Conservation (phyloP, 2,329 filamentous ascomycete genomes). For the Pyricularia grisea region DNA sequence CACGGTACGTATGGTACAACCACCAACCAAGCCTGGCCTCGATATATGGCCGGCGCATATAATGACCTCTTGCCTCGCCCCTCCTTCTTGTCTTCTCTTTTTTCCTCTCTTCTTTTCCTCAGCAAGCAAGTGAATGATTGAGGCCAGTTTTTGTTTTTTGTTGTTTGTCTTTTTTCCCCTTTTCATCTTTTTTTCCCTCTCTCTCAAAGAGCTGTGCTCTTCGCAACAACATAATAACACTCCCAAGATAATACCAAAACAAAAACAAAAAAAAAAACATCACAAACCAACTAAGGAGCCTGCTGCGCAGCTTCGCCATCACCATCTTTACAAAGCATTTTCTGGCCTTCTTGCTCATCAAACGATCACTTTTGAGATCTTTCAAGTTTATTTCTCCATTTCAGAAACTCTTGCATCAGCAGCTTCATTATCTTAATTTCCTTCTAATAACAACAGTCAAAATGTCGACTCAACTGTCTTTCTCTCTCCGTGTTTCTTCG, state of each 20-base stretch:
- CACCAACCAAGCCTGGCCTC: constrained; percentile 18
- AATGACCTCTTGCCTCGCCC: constrained; percentile 24
- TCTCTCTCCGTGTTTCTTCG: constrained; percentile 89
- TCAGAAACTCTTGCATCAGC: neutral
- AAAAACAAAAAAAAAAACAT: constrained; percentile 15
- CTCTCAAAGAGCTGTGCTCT: constrained; percentile 26
- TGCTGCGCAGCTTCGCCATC: constrained; percentile 3
- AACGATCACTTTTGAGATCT: constrained; percentile 14
- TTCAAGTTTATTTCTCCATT: constrained; percentile 10
- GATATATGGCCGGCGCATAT: constrained; percentile 26
- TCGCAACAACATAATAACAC: constrained; percentile 16
- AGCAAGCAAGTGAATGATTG: constrained; percentile 54
- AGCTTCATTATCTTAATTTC: constrained; percentile 15
- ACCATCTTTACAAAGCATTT: constrained; percentile 8
- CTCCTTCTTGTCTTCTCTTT: constrained; percentile 28
- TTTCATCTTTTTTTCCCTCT: constrained; percentile 10
- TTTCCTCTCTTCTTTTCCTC: constrained; percentile 40
- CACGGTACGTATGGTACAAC: neutral
- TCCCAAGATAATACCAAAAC: constrained; percentile 22
- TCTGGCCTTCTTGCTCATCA: constrained; percentile 47
- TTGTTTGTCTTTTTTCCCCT: constrained; percentile 32
- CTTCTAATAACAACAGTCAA: constrained; percentile 31
- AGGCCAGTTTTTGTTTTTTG: constrained; percentile 41
- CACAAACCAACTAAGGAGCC: constrained; percentile 3
- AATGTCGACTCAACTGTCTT: constrained; percentile 92